A percentile compares a stretch with the other conserved stretches of the same genome.
Conservation (phyloP, 2,329 filamentous ascomycete species). For the Pseudopithomyces chartarum region DNA sequence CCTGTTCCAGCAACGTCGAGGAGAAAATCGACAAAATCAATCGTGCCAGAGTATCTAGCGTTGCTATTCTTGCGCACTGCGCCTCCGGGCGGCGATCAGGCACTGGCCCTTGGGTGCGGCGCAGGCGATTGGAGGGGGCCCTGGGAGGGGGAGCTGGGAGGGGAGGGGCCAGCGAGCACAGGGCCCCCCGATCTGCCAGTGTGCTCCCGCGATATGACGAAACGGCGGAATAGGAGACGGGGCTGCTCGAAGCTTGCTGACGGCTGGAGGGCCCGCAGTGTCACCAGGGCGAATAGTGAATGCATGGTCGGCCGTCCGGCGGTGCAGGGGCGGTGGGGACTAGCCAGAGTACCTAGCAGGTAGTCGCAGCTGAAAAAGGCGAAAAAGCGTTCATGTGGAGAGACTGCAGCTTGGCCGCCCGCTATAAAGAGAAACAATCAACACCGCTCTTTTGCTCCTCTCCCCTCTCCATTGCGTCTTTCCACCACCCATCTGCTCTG, state of each 20-base stretch:
- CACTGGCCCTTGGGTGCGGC: slow-evolving; percentile 15
- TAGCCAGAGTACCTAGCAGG: no score
- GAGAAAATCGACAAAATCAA: slow-evolving; percentile 1
- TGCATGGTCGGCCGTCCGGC: slow-evolving; percentile 23
- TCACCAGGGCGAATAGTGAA: slow-evolving; percentile 22
- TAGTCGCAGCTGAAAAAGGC: slow-evolving; percentile 31
- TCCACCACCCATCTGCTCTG: slow-evolving; percentile 1
- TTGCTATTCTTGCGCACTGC: slow-evolving; percentile 44
- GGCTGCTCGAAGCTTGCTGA: neutral
- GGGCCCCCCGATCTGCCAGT: slow-evolving; percentile 21
- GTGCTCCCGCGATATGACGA: slow-evolving; percentile 8
- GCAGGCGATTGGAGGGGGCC: slow-evolving; percentile 29
- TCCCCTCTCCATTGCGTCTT: slow-evolving; percentile 20
- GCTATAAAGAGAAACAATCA: slow-evolving; percentile 42
- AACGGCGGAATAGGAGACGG: slow-evolving; percentile 1
- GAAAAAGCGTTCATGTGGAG: slow-evolving; percentile 26
- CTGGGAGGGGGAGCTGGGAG: no score
- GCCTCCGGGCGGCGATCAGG: slow-evolving; percentile 41
- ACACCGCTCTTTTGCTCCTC: slow-evolving; percentile 42
- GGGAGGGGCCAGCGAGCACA: slow-evolving; percentile 6
- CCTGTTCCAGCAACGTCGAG: slow-evolving; percentile 12
- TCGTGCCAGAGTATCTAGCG: slow-evolving; percentile 20
- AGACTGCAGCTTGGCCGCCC: slow-evolving; percentile 29
- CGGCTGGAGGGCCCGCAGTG: slow-evolving; percentile 13
- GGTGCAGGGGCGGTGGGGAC: slow-evolving; percentile 31